Evolutionary conservation across 2,329 filamentous ascomycete genomes (phyloP).

Genomic region (Pestalotiopsis fici): DNA sequence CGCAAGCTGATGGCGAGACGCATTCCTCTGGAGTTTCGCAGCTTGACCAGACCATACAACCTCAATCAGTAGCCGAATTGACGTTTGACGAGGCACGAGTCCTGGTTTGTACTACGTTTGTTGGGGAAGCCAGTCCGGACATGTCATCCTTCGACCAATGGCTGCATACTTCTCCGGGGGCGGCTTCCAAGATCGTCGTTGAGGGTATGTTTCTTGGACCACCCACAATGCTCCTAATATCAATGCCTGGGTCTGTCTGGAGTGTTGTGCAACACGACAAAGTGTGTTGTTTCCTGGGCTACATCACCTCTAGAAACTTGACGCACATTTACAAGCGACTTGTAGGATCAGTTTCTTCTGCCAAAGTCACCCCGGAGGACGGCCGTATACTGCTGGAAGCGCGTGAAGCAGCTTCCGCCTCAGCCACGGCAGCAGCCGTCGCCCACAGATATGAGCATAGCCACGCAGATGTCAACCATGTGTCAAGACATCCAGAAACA

Average conservation of each 20-base stretch:
- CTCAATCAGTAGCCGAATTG: constrained; percentile 52
- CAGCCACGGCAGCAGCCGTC: constrained; percentile 36
- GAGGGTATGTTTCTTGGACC: constrained; percentile 70
- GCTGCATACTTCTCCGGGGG: constrained; percentile 60
- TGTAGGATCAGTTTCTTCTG: constrained; percentile 46
- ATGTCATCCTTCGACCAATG: constrained; percentile 68
- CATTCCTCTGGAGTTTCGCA: constrained; percentile 24
- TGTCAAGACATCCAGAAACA: constrained; percentile 27
- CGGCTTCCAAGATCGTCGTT: constrained; percentile 60
- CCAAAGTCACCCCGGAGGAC: constrained; percentile 54
- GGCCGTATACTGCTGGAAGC: constrained; percentile 58
- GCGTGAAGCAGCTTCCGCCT: constrained; percentile 36
- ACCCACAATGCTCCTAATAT: constrained; percentile 66
- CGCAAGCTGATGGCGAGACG: constrained; percentile 27
- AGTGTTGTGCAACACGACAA: constrained; percentile 67
- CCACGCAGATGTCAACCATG: constrained; percentile 16
- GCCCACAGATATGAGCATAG: constrained; percentile 25
- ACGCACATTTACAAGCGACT: constrained; percentile 63
- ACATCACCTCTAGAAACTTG: constrained; percentile 69
- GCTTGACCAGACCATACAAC: constrained; percentile 46
- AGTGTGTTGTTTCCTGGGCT: constrained; percentile 66
- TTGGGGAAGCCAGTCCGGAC: constrained; percentile 64
- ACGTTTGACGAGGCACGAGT: constrained; percentile 64
- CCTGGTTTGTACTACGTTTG: constrained; percentile 68
- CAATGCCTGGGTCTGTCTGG: constrained; percentile 66